Base-by-base conservation (phyloP, 768 basidiomycete genomes). In the Termitomyces sp. region DNA sequence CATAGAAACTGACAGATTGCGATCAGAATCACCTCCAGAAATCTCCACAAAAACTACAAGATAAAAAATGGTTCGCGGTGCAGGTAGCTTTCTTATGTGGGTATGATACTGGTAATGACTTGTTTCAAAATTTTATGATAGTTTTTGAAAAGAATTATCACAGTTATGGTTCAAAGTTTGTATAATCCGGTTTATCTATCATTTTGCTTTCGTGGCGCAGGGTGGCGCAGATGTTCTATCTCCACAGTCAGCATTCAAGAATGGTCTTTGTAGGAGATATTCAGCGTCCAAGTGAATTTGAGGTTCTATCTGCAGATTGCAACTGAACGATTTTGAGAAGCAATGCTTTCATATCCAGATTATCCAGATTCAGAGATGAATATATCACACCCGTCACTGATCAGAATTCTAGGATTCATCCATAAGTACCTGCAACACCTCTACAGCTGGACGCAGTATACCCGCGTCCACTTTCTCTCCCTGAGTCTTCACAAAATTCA, bases 391-490 rank as follows among this genome's bases (percentile, higher is more conserved):
- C 29, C 38, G 25, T 51, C 10, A 17, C 19, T 38, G 23, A 25
- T 23, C 23, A 27, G 43, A 44, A 17, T 16, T 44, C 35, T 29
- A 51, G 37, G 37, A 40, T 12, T 40, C n/a, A n/a, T 27, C 61
- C 55, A 65, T 62, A 32, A 75, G 53, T 34, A 66, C 69, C 64
- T 80, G 78, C 60, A 84, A 68, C 23, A 75, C 72, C 62, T 89
- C 85, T 34, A 73, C 74, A 37, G 84, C 77, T 43, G 81, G 81
- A 21, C 65, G 68, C 48, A 82, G 59, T 11, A 86, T 68, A 17
- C 69, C 73, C 25, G 75, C 74, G 34, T 68, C 63, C 17, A 50
- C 59, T 27, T 41, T 58, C 14, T 65, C 72, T 46, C 73, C 61
- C 43, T 75, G 72, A 17, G 68, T 72, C 64, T 77, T 83, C 56